Evolutionary conservation across 805 yeast species (phyloP).

Genomic region (Wickerhamiella brachini): DNA sequence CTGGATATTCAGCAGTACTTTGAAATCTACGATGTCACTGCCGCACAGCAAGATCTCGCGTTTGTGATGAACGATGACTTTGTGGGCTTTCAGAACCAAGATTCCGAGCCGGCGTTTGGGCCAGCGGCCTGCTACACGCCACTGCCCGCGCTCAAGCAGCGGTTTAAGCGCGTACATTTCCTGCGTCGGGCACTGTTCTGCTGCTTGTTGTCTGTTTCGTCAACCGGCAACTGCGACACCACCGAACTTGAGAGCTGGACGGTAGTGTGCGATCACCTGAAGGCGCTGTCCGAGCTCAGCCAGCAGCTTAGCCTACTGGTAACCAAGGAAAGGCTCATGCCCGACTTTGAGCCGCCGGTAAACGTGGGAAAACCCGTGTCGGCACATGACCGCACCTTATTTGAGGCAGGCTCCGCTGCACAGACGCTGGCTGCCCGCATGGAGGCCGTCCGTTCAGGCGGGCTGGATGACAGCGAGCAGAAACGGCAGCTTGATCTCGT

Average conservation of each 20-base stretch:
- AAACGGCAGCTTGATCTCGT: conserved; percentile 6
- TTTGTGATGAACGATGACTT: conserved; percentile 10
- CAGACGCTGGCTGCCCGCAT: conserved; percentile 15
- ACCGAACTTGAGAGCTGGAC: conserved; percentile 17
- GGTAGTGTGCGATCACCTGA: conserved; percentile 16
- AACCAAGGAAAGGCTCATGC: conserved; percentile 12
- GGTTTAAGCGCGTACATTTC: conserved; percentile 26
- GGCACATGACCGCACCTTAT: neutral
- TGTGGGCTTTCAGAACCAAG: conserved; percentile 9
- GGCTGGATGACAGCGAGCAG: conserved; percentile 4
- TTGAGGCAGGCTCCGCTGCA: conserved; percentile 7
- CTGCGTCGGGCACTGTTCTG: conserved; percentile 33
- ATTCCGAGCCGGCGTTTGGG: conserved; percentile 1
- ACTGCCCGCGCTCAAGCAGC: conserved; percentile 19
- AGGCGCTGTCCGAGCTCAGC: conserved; percentile 5
- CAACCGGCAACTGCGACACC: conserved; percentile 14
- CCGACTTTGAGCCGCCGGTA: neutral
- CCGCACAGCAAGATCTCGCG: conserved; percentile 20
- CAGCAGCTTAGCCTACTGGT: conserved; percentile 11
- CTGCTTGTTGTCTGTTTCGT: conserved; percentile 27
- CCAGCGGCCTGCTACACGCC: conserved; percentile 15
- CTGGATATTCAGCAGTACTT: conserved; percentile 30
- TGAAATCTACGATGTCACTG: conserved; percentile 30
- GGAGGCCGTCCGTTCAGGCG: conserved; percentile 10
- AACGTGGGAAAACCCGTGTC: neutral